Base-by-base conservation (phyloP, 176 grass and related monocot species). In the Aegilops speltoides region DNA sequence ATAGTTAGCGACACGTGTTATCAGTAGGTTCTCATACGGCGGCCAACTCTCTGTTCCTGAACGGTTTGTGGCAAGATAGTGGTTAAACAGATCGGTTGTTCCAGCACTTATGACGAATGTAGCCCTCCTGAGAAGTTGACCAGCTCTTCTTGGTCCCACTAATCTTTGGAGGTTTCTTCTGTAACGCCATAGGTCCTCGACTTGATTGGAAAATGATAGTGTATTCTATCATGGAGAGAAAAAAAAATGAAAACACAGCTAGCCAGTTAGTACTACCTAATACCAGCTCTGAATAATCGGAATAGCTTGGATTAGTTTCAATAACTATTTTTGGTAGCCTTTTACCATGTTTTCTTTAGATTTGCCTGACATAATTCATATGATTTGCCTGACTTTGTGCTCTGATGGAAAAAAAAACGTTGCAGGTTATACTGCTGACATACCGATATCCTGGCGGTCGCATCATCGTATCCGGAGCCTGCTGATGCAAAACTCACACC, bases 401-500 rank as follows among this genome's bases (percentile, higher is more conserved):
- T 38, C 68, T 71, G 57, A 54, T 46, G 41, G 54, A 65, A 82
- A 71, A n/a, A n/a, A 32, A 40, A 28, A 14, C 11, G 77, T 41
- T 87, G 25, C 24, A 84, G 67, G 75, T 36, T 85, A 48, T 71
- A 59, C 7, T 88, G 70, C 29, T 66, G 41, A 82, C 81, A 37
- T 91, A 89, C 92, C 37, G 79, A 88, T 83, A 79, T 84, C 68
- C 25, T 76, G 38, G 92, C 86, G 13, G 92, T 94, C 13, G 82
- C 68, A 59, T 94, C 92, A 23, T 94, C 92, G 22, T 91, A 94
- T 83, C 92, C 92, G 0, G 92, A 91, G 68, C 86, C 80, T 56
- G 92, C 92, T 57, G 89, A 94, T 87, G 92, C 89, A 40, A 94
- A 94, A 76, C 92, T 94, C 54, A 91, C 91, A 10, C 89, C 86